These are phyloP conservation scores for Didymella sp. DNA, from an alignment of 2,329 filamentous ascomycete genomes.

Conservation along the genomic window DNA sequence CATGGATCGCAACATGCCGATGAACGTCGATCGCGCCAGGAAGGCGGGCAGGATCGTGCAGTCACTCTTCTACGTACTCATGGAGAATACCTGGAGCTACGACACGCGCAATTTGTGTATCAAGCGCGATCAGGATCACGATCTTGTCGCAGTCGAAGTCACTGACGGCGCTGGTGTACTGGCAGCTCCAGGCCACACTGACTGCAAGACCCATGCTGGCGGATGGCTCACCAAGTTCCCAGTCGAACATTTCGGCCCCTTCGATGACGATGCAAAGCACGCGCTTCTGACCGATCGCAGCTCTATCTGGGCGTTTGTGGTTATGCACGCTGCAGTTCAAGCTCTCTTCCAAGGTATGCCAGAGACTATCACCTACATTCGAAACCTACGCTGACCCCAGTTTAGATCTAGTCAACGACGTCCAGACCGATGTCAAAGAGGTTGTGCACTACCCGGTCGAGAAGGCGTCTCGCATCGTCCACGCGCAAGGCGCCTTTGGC, in stretches of 20 bases:
- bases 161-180: conserved; percentile 18
- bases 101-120: conserved; percentile 20
- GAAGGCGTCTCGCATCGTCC: conserved; percentile 7
- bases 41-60: conserved; percentile 23
- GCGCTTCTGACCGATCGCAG: conserved; percentile 20
- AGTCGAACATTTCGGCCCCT: not conserved
- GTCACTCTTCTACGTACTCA: conserved; percentile 21
- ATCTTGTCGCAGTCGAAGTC: conserved; percentile 17
- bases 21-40: conserved; percentile 13
- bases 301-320: conserved; percentile 24
- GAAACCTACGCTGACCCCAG: not conserved
- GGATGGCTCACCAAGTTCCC: conserved; percentile 25
- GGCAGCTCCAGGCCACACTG: conserved; percentile 12
- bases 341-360: conserved; percentile 22
- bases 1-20: not conserved
- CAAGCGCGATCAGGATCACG: conserved; percentile 8
- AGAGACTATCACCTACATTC: too few species aligned
- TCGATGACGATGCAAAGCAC: conserved; percentile 15
- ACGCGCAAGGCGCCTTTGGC: conserved; percentile 10
- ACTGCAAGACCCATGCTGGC: conserved; percentile 16
- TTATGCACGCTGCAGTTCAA: conserved; percentile 22
- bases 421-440: conserved; percentile 25
- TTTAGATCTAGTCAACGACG: conserved; percentile 23
- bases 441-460: conserved; percentile 18
- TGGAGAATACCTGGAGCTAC: conserved; percentile 26